Evolutionary conservation across 1,284 basidiomycete genomes (phyloP).

Genomic region (Hemileia vastatrix): DNA sequence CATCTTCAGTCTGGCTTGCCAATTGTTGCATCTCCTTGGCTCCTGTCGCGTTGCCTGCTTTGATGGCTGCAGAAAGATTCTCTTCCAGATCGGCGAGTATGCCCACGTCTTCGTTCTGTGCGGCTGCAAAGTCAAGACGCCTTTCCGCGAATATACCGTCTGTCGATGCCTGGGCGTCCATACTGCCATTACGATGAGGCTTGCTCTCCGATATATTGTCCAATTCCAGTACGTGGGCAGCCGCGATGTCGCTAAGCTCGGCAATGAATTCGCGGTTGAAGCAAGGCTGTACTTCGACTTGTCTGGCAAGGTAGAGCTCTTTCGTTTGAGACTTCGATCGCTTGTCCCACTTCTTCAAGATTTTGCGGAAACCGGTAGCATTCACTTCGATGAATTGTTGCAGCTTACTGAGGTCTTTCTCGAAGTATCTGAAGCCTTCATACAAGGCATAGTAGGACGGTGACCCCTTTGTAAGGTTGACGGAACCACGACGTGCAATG

Average conservation of each 20-base stretch:
- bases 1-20: constrained; percentile 15
- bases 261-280: constrained; percentile 97
- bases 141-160: constrained; percentile 57
- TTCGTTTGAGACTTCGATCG: constrained; percentile 88
- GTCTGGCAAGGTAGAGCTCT: constrained; percentile 88
- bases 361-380: constrained; percentile 93
- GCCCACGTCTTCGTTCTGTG: constrained; percentile 30
- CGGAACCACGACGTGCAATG: constrained; percentile 29
- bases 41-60: constrained; percentile 27
- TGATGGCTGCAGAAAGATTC: constrained; percentile 53
- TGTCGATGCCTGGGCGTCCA: constrained; percentile 43
- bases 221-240: constrained; percentile 82
- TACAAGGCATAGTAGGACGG: constrained; percentile 61
- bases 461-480: constrained; percentile 49
- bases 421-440: constrained; percentile 88
- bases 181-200: constrained; percentile 59
- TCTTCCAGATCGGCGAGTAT: constrained; percentile 79
- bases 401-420: constrained; percentile 90
- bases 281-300: constrained; percentile 95
- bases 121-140: constrained; percentile 59
- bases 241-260: constrained; percentile 86
- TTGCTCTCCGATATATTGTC: constrained; percentile 57
- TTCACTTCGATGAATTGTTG: constrained; percentile 98
- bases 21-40: too few relatives aligned
- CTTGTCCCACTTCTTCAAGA: constrained; percentile 99